Percentiles rank a stretch among this genome's conserved stretches.
Evolutionary conservation across 495 filamentous ascomycete species (phyloP).

Genomic region (Bryoglossum gracile): DNA sequence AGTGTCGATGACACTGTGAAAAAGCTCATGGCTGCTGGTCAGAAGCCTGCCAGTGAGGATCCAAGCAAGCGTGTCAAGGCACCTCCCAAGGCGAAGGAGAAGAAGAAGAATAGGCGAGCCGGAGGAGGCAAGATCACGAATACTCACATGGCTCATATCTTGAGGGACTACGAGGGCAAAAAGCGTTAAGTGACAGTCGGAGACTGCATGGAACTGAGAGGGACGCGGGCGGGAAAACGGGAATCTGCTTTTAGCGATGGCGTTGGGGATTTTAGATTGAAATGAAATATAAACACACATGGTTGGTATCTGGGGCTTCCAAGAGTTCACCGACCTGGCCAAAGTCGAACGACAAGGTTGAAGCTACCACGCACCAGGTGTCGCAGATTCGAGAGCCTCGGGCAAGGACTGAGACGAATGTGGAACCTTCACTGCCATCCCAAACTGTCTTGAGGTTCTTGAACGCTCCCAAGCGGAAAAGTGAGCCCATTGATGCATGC

Average conservation of each 20-base stretch:
- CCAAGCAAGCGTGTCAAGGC: constrained; percentile 55
- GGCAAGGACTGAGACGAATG: not conserved
- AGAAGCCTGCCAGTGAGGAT: constrained; percentile 72
- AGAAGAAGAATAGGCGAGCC: constrained; percentile 55
- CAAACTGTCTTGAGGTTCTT: no score
- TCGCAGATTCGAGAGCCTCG: not conserved
- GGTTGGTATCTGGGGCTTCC: not conserved
- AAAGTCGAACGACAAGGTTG: not conserved
- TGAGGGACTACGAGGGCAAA: constrained; percentile 58
- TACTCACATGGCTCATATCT: constrained; percentile 79
- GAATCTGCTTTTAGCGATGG: constrained; percentile 5
- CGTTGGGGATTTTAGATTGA: constrained; percentile 7
- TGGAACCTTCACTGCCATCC: not conserved
- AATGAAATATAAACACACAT: not conserved
- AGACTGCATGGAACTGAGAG: not conserved
- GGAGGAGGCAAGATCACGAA: constrained; percentile 84
- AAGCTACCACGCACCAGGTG: not conserved
- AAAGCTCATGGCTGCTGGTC: constrained; percentile 61
- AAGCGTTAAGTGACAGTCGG: no score
- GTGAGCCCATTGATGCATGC: no score
- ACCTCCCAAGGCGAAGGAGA: constrained; percentile 56
- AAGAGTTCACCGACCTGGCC: not conserved
- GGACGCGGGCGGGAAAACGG: not conserved
- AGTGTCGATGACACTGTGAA: constrained; percentile 65
- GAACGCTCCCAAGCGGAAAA: no score